A percentile compares a stretch with the other conserved stretches of the same genome.
Evolutionary conservation across 75 land plant genomes (phyloP).

Genomic region (Pseudotsuga menziesii): DNA sequence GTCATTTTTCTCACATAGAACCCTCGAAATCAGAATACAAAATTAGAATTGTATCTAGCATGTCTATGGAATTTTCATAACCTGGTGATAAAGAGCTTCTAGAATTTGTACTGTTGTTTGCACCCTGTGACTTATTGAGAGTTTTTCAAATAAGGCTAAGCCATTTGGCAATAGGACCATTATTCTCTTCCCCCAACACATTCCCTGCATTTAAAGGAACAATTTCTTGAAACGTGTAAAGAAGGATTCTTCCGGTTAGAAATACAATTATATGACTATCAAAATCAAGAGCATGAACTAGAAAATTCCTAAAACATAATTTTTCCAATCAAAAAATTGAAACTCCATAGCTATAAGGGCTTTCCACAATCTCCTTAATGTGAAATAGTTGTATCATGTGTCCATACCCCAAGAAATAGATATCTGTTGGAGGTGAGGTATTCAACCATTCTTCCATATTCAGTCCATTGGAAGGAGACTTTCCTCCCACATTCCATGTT

Average conservation of each 20-base stretch:
- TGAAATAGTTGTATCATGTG: not conserved
- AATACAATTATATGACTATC: not conserved
- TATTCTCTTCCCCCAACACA: constrained; percentile 86
- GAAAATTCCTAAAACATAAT: too few species aligned
- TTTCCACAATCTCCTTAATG: not conserved
- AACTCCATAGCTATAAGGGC: not conserved
- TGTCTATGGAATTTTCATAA: constrained; percentile 9
- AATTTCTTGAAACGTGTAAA: constrained; percentile 82
- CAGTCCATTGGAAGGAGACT: constrained; percentile 66
- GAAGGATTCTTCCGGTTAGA: constrained; percentile 14
- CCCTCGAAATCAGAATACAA: constrained; percentile 61
- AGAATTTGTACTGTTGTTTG: not conserved
- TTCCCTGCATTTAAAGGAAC: constrained; percentile 96
- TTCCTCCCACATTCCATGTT: constrained; percentile 98
- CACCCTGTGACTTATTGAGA: constrained; percentile 66
- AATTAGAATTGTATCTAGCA: constrained; percentile 43
- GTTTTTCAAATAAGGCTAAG: constrained; percentile 59
- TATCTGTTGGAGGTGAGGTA: constrained; percentile 73
- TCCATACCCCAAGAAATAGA: constrained; percentile 85
- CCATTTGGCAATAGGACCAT: constrained; percentile 90
- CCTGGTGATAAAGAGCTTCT: constrained; percentile 20
- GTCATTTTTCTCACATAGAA: constrained; percentile 30
- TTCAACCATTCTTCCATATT: constrained; percentile 83
- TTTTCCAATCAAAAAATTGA: not conserved
- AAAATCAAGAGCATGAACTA: not conserved